Conservation (phyloP, 208 protist species). For the Porcisia deanei region DNA sequence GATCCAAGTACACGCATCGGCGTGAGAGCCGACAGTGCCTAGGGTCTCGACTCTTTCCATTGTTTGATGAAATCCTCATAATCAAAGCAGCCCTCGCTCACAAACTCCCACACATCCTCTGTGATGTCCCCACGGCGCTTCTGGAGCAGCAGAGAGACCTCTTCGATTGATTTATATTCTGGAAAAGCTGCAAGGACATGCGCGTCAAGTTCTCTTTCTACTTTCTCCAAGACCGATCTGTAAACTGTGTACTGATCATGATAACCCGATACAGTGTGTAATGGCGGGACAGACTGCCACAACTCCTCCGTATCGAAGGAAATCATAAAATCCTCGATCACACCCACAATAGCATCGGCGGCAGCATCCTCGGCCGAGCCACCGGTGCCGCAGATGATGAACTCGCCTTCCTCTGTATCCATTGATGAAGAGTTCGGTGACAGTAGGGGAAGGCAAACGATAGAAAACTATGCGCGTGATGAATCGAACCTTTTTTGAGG, state of each 20-base stretch:
- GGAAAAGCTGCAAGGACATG: slow-evolving; percentile 46
- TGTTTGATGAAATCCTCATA: slow-evolving; percentile 68
- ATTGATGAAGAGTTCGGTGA: slow-evolving; percentile 23
- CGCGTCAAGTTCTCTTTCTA: slow-evolving; percentile 64
- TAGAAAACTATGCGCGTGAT: not conserved
- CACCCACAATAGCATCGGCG: slow-evolving; percentile 76
- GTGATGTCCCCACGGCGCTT: slow-evolving; percentile 64
- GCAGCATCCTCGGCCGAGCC: slow-evolving; percentile 60
- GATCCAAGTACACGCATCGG: not conserved
- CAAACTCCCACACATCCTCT: slow-evolving; percentile 82
- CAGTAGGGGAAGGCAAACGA: not conserved
- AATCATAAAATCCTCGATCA: slow-evolving; percentile 89
- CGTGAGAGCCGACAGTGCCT: not conserved
- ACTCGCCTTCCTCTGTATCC: slow-evolving; percentile 83
- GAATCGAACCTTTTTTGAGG: not conserved
- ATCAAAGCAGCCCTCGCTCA: slow-evolving; percentile 84
- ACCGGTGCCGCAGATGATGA: slow-evolving; percentile 58
- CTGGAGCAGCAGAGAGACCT: slow-evolving; percentile 49
- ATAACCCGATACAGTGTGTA: slow-evolving; percentile 43
- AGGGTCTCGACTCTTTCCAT: slow-evolving; percentile 45
- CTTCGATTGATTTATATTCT: slow-evolving; percentile 26
- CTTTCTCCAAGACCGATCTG: slow-evolving; percentile 42
- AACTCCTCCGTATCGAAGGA: slow-evolving; percentile 54
- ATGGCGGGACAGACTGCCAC: slow-evolving; percentile 42
- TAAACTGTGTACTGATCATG: slow-evolving; percentile 70